Conservation (phyloP, 2,329 filamentous ascomycete species). For the Chrysoporthe cubensis region DNA sequence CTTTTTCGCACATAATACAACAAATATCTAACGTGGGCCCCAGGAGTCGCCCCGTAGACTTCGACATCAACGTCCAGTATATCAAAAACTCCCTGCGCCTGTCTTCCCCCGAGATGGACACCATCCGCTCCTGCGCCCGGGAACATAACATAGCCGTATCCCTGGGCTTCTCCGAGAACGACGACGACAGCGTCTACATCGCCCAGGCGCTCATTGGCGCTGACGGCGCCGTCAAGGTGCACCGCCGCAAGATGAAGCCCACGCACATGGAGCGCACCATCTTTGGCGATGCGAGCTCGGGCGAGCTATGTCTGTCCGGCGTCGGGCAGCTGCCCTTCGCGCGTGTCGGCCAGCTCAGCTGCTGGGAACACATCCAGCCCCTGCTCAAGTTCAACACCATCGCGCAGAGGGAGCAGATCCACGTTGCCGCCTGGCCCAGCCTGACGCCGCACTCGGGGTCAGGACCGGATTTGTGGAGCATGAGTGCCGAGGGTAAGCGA, state of each 20-base stretch:
- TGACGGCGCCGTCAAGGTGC: slow-evolving; percentile 43
- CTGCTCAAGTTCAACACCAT: slow-evolving; percentile 52
- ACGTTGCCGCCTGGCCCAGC: slow-evolving; percentile 53
- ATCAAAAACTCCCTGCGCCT: neutral
- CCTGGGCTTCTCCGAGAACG: slow-evolving; percentile 53
- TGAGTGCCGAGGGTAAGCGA: slow-evolving; percentile 37
- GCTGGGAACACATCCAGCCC: slow-evolving; percentile 57
- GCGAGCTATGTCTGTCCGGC: slow-evolving; percentile 39
- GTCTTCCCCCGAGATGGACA: slow-evolving; percentile 39
- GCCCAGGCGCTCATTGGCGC: slow-evolving; percentile 49
- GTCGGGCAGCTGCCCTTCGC: slow-evolving; percentile 46
- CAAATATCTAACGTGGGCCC: neutral
- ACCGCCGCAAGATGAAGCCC: slow-evolving; percentile 54
- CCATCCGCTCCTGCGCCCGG: slow-evolving; percentile 45
- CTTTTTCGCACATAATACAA: neutral
- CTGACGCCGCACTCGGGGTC: slow-evolving; percentile 4
- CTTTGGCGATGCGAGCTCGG: slow-evolving; percentile 50
- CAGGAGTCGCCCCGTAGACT: slow-evolving; percentile 6
- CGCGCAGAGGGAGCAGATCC: slow-evolving; percentile 49
- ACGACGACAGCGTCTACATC: slow-evolving; percentile 48
- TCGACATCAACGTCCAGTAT: slow-evolving; percentile 6
- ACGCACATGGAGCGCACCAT: slow-evolving; percentile 57
- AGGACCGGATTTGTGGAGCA: slow-evolving; percentile 35
- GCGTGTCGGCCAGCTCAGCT: slow-evolving; percentile 49
- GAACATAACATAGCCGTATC: slow-evolving; percentile 50